A percentile compares a stretch with the other conserved stretches of the same genome.
Conservation (phyloP, 1,284 basidiomycete species). For the Nidula niveotomentosa region DNA sequence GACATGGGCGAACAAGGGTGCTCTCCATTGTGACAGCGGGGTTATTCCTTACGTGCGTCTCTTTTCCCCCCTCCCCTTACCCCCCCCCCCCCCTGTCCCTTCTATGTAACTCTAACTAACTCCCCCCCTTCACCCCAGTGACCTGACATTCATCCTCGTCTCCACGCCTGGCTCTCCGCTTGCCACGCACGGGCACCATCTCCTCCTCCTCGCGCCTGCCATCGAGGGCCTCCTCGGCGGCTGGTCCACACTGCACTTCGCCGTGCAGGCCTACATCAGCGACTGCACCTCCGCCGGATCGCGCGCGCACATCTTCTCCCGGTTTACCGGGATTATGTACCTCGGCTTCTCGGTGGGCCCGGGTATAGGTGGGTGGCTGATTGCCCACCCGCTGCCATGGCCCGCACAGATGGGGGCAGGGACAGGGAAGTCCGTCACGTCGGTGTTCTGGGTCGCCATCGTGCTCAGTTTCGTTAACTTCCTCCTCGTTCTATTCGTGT, state of each 20-base stretch:
- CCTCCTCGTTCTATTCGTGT: slow-evolving; percentile 41
- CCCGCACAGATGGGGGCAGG: slow-evolving; percentile 11
- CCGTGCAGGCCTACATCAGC: slow-evolving; percentile 82
- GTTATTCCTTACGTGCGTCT: slow-evolving; percentile 70
- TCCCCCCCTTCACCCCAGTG: no score
- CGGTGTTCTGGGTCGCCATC: slow-evolving; percentile 45
- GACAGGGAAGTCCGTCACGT: slow-evolving; percentile 29
- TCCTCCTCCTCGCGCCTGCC: slow-evolving; percentile 80
- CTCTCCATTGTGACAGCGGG: slow-evolving; percentile 73
- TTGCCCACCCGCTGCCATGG: slow-evolving; percentile 36
- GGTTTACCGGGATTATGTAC: slow-evolving; percentile 71
- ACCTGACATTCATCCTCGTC: slow-evolving; percentile 77
- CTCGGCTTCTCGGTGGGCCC: slow-evolving; percentile 77
- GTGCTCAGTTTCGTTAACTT: slow-evolving; percentile 38
- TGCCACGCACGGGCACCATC: slow-evolving; percentile 64
- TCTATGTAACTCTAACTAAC: no score
- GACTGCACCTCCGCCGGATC: slow-evolving; percentile 87
- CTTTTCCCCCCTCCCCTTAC: background rate
- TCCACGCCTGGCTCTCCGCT: slow-evolving; percentile 68
- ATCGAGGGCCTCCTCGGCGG: slow-evolving; percentile 87
- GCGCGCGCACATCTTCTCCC: slow-evolving; percentile 78
- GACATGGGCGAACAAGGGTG: slow-evolving; percentile 75
- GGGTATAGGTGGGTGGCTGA: slow-evolving; percentile 69
- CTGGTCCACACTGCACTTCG: slow-evolving; percentile 79
- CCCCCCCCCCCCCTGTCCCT: no score